Percentiles rank a stretch among this genome's conserved stretches.
Conservation (phyloP, 495 filamentous ascomycete genomes). For the Neurospora sp. region DNA sequence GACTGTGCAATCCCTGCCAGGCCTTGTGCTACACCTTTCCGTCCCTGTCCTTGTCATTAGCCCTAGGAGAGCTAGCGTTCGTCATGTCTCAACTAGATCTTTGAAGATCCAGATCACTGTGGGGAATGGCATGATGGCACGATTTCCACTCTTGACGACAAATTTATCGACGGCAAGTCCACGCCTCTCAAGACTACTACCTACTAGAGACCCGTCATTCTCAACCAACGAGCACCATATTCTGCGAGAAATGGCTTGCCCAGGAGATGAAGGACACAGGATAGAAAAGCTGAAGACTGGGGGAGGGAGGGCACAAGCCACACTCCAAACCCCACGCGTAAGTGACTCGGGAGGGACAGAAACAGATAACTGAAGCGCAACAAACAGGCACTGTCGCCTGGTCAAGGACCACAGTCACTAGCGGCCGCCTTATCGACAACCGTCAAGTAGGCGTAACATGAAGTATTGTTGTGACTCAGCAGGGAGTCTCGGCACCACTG, state of each 20-base stretch:
- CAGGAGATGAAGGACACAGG: background rate
- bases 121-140: background rate
- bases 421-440: background rate
- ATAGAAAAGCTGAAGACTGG: background rate
- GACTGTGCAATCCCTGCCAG: background rate
- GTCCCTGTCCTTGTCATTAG: background rate
- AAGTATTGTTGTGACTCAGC: background rate
- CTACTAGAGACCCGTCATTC: background rate
- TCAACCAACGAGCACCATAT: background rate
- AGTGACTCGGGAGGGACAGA: background rate
- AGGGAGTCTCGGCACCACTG: background rate
- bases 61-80: background rate
- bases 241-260: background rate
- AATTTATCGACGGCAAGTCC: background rate
- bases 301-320: background rate
- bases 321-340: background rate
- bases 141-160: background rate
- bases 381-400: background rate
- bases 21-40: background rate
- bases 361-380: background rate
- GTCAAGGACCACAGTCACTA: background rate
- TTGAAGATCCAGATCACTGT: background rate
- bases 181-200: background rate
- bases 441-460: background rate
- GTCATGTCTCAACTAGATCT: background rate